phyloP scores from a whole-genome alignment of 2,329 filamentous ascomycete species.

The Pezicula neosporulosa region DNA sequence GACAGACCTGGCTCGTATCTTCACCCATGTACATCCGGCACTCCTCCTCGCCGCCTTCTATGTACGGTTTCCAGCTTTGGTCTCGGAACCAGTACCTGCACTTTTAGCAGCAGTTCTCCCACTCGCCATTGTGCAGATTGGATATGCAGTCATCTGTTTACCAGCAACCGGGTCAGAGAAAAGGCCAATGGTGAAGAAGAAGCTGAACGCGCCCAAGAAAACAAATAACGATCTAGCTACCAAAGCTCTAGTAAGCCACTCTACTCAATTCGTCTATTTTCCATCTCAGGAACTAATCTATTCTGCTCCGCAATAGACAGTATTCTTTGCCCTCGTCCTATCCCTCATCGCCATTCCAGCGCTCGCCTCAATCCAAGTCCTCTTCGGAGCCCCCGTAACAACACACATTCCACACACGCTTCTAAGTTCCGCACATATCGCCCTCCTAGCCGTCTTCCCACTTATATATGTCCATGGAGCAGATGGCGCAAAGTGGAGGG shows the following conservation, averaged over 20 bases:
- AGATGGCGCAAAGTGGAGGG: slow-evolving; percentile 65
- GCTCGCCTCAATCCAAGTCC: slow-evolving; percentile 57
- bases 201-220: slow-evolving; percentile 25
- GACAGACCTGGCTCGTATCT: slow-evolving; percentile 40
- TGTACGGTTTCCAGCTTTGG: slow-evolving; percentile 61
- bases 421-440: slow-evolving; percentile 77
- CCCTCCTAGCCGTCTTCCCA: slow-evolving; percentile 73
- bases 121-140: slow-evolving; percentile 60
- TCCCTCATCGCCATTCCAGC: slow-evolving; percentile 45
- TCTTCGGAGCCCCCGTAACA: slow-evolving; percentile 89
- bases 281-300: neutral
- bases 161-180: slow-evolving; percentile 52
- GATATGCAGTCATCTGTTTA: slow-evolving; percentile 60
- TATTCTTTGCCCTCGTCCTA: slow-evolving; percentile 65
- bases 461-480: slow-evolving; percentile 85
- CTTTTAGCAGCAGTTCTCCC: slow-evolving; percentile 59
- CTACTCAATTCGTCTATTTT: neutral
- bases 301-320: slow-evolving; percentile 46
- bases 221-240: slow-evolving; percentile 13
- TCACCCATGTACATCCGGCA: slow-evolving; percentile 65
- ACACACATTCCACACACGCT: slow-evolving; percentile 76
- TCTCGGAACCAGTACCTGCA: slow-evolving; percentile 64
- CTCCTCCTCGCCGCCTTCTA: slow-evolving; percentile 63
- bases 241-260: slow-evolving; percentile 8
- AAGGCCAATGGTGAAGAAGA: slow-evolving; percentile 47